A percentile compares a stretch with the other conserved stretches of the same genome.
phyloP scores from a whole-genome alignment of 1,139 yeast genomes.

The Ogataea hybrid region DNA sequence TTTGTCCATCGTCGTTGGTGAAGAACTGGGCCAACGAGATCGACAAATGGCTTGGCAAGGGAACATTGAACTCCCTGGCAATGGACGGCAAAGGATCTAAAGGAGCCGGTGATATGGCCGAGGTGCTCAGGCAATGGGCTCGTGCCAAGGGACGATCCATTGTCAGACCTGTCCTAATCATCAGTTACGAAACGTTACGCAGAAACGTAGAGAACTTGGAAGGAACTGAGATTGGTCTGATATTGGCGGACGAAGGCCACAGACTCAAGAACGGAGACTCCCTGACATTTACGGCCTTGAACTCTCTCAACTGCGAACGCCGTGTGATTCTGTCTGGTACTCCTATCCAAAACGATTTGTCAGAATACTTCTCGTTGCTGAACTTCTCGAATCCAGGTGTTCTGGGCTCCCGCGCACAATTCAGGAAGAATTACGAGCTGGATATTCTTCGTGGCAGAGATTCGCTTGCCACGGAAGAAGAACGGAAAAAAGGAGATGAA shows the following conservation, averaged over 20 bases:
- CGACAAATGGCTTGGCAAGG: conserved; percentile 94
- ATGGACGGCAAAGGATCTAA: conserved; percentile 86
- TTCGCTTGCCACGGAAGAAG: conserved; percentile 83
- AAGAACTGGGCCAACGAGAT: conserved; percentile 98
- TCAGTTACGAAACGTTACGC: conserved; percentile 93
- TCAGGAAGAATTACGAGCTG: conserved; percentile 79
- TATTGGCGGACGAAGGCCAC: conserved; percentile 97
- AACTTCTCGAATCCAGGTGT: conserved; percentile 95
- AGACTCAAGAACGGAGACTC: conserved; percentile 94
- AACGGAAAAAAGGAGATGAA: conserved; percentile 65
- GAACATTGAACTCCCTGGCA: conserved; percentile 82
- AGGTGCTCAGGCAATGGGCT: conserved; percentile 82
- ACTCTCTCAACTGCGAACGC: conserved; percentile 77
- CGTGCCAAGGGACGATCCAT: conserved; percentile 83
- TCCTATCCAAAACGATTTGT: conserved; percentile 93
- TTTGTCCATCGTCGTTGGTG: conserved; percentile 93
- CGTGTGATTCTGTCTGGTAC: conserved; percentile 95
- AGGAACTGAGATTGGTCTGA: conserved; percentile 79
- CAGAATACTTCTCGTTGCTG: conserved; percentile 89
- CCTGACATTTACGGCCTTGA: conserved; percentile 83
- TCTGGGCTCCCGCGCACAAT: conserved; percentile 80
- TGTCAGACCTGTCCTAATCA: conserved; percentile 89
- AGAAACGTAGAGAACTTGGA: conserved; percentile 78
- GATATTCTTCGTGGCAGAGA: conserved; percentile 85
- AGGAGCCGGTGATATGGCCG: conserved; percentile 56